Conservation (phyloP, 257 asterid species). For the Capsicum chinense region DNA sequence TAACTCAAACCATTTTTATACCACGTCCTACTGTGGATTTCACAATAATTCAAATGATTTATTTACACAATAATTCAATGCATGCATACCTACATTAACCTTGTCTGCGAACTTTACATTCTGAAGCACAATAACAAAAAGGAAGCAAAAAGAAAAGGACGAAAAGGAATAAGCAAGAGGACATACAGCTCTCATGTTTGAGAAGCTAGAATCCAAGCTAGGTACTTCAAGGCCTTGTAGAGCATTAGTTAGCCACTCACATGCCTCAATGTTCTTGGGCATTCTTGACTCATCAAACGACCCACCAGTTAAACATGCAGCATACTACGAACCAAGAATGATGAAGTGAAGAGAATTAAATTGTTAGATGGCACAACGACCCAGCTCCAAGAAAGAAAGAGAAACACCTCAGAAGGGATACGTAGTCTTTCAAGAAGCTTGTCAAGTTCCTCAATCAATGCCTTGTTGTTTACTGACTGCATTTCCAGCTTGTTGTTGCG, state of each 20-base stretch:
- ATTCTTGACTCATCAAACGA: conserved; percentile 90
- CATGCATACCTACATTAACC: conserved; percentile 14
- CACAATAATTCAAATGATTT: not conserved
- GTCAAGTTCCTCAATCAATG: conserved; percentile 90
- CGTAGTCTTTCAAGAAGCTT: conserved; percentile 80
- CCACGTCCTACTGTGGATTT: not conserved
- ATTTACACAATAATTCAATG: not conserved
- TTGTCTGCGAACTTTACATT: not conserved
- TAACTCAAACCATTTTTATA: conserved; percentile 2
- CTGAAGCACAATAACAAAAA: conserved; percentile 19
- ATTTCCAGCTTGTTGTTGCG: conserved; percentile 96
- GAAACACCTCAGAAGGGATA: conserved; percentile 84
- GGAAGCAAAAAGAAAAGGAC: not conserved
- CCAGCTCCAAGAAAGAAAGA: not conserved
- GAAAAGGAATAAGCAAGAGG: conserved; percentile 17
- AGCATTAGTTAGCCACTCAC: conserved; percentile 90
- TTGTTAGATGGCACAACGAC: not conserved
- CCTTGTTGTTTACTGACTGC: conserved; percentile 92
- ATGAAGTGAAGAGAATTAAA: conserved; percentile 32
- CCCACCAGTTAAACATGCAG: conserved; percentile 71
- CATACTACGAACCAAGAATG: conserved; percentile 60
- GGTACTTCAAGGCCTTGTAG: conserved; percentile 74
- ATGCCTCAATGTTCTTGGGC: conserved; percentile 91
- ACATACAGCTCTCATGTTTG: conserved; percentile 82
- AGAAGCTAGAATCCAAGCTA: conserved; percentile 69